Conservation (phyloP, 805 yeast species). For the Suhomyces tanzawaensis region DNA sequence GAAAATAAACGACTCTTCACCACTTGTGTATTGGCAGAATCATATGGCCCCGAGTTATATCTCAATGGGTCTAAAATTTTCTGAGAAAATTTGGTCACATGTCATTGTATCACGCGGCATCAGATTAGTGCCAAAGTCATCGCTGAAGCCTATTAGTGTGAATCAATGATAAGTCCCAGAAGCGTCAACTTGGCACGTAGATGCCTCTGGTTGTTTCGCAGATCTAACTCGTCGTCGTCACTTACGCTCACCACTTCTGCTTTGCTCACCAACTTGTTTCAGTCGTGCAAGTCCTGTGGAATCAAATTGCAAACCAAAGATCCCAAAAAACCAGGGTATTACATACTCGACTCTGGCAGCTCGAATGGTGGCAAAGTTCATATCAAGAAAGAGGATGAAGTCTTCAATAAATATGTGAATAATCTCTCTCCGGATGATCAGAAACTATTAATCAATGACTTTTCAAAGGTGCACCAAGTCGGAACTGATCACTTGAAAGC, state of each 20-base stretch:
- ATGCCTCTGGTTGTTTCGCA: no score
- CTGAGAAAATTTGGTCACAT: no score
- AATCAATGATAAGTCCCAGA: no score
- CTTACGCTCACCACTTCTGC: constrained; percentile 9
- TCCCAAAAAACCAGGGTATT: constrained; percentile 44
- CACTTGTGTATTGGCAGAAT: no score
- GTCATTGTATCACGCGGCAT: no score
- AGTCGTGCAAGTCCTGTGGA: constrained; percentile 58
- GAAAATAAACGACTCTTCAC: no score
- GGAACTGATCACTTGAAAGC: constrained; percentile 1
- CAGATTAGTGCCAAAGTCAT: no score
- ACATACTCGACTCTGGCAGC: constrained; percentile 13
- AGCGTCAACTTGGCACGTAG: no score
- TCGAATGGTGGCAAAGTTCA: constrained; percentile 7
- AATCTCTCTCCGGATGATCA: constrained; percentile 26
- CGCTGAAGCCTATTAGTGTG: no score
- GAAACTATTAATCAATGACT: constrained; percentile 21
- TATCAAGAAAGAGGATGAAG: constrained; percentile 22
- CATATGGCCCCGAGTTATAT: no score
- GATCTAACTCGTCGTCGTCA: constrained; percentile 5
- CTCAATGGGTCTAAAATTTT: no score
- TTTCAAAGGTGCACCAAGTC: constrained; percentile 1
- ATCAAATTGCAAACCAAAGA: constrained; percentile 44
- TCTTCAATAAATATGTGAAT: constrained; percentile 17
- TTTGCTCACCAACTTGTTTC: constrained; percentile 11